A percentile compares a stretch with the other conserved stretches of the same genome.
Conservation (phyloP, 2,329 filamentous ascomycete species). For the Neofusicoccum parvum region DNA sequence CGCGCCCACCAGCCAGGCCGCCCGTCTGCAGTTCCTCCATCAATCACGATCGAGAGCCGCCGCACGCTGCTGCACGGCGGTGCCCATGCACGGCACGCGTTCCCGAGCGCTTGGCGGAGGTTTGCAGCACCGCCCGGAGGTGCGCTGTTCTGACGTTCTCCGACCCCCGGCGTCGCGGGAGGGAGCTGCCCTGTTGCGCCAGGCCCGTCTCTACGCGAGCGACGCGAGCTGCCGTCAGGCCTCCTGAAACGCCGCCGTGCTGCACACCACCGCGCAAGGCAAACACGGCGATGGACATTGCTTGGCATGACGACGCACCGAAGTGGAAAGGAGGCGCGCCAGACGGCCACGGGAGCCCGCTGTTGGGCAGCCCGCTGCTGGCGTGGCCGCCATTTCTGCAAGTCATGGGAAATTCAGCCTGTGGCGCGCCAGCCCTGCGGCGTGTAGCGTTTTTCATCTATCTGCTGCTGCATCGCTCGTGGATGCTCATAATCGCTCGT, state of each 20-base stretch:
- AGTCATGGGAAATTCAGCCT: neutral
- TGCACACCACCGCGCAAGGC: neutral
- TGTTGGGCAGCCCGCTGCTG: neutral
- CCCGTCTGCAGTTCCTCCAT: slow-evolving; percentile 10
- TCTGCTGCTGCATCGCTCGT: neutral
- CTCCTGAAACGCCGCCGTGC: slow-evolving; percentile 3
- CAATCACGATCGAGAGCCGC: neutral
- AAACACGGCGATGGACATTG: neutral
- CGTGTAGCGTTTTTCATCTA: neutral
- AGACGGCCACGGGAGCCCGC: neutral
- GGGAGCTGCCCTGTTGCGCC: neutral
- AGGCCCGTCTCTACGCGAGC: neutral
- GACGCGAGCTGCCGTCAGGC: neutral
- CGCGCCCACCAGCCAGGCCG: neutral
- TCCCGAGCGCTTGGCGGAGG: no score
- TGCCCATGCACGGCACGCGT: no score
- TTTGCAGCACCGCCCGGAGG: neutral
- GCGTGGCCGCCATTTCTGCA: neutral
- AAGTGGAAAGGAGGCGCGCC: no score
- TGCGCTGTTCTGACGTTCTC: neutral
- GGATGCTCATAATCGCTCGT: neutral
- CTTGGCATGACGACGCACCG: neutral
- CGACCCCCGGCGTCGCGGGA: neutral
- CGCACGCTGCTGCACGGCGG: neutral
- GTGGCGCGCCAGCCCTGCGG: neutral